phyloP scores from a whole-genome alignment of 176 grass and related monocot species.

The Triticum dicoccoides region DNA sequence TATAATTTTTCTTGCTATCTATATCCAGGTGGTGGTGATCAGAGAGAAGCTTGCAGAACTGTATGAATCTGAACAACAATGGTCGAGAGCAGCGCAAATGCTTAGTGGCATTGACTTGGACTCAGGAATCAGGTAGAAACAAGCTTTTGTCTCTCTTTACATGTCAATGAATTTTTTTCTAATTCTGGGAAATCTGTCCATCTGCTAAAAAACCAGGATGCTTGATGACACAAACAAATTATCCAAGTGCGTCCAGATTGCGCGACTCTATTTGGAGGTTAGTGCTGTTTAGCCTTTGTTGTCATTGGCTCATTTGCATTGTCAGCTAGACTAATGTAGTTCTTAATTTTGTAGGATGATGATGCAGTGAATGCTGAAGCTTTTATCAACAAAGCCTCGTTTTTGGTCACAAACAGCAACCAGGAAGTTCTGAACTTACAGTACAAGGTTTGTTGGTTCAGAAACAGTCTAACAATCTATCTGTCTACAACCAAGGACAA shows the following conservation, averaged over 20 bases:
- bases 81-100: slow-evolving; percentile 97
- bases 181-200: background rate
- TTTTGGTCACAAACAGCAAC: slow-evolving; percentile 84
- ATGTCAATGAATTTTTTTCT: background rate
- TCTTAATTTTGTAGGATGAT: slow-evolving; percentile 63
- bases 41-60: slow-evolving; percentile 97
- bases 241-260: slow-evolving; percentile 95
- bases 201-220: slow-evolving; percentile 51
- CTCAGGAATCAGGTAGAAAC: slow-evolving; percentile 85
- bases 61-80: slow-evolving; percentile 95
- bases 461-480: background rate
- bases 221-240: slow-evolving; percentile 96
- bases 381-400: slow-evolving; percentile 99
- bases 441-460: slow-evolving; percentile 63
- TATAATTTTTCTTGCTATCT: slow-evolving; percentile 2
- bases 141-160: background rate
- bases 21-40: slow-evolving; percentile 76
- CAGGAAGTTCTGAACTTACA: slow-evolving; percentile 93
- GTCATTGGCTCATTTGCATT: background rate
- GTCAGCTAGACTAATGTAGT: slow-evolving; percentile 4
- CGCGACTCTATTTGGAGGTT: slow-evolving; percentile 99
- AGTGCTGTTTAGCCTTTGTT: background rate
- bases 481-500: background rate
- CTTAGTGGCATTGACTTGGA: slow-evolving; percentile 98
- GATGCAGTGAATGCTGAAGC: slow-evolving; percentile 93